Evolutionary conservation across 139 green algal species (phyloP).

Genomic region (Micractinium conductrix): DNA sequence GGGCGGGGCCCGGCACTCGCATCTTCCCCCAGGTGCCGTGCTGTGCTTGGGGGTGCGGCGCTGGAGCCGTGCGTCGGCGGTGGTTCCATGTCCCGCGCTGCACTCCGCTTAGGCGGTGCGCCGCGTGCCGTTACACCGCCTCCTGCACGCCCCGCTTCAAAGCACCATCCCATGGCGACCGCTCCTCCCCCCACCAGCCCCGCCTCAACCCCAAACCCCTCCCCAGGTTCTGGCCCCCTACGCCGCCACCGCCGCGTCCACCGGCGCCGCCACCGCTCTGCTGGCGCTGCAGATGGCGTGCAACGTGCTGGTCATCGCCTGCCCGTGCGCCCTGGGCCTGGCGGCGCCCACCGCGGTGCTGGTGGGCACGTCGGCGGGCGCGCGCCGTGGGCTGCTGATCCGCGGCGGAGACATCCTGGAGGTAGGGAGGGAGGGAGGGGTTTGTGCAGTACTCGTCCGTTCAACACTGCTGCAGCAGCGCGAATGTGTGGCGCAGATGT

Average conservation of each 20-base stretch:
- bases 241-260: conserved; percentile 16
- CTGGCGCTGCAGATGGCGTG: conserved; percentile 85
- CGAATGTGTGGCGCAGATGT: too few relatives aligned
- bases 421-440: not conserved
- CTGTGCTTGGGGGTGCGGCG: too few relatives aligned
- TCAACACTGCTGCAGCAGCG: too few relatives aligned
- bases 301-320: conserved; percentile 95
- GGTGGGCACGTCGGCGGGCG: conserved; percentile 84
- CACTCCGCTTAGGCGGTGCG: too few relatives aligned
- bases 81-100: too few relatives aligned
- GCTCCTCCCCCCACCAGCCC: not conserved
- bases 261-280: conserved; percentile 58
- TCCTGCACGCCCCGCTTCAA: too few relatives aligned
- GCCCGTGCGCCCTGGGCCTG: conserved; percentile 93
- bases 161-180: too few relatives aligned
- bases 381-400: conserved; percentile 84
- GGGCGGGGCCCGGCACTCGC: conserved; percentile 62
- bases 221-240: conserved; percentile 51
- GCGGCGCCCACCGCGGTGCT: conserved; percentile 94
- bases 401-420: conserved; percentile 33
- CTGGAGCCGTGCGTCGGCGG: too few relatives aligned
- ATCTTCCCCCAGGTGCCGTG: conserved; percentile 84
- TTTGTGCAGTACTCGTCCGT: too few relatives aligned
- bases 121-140: too few relatives aligned
- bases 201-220: not conserved